Evolutionary conservation across 495 filamentous ascomycete species (phyloP).

Genomic region (Penicillium roqueforti): DNA sequence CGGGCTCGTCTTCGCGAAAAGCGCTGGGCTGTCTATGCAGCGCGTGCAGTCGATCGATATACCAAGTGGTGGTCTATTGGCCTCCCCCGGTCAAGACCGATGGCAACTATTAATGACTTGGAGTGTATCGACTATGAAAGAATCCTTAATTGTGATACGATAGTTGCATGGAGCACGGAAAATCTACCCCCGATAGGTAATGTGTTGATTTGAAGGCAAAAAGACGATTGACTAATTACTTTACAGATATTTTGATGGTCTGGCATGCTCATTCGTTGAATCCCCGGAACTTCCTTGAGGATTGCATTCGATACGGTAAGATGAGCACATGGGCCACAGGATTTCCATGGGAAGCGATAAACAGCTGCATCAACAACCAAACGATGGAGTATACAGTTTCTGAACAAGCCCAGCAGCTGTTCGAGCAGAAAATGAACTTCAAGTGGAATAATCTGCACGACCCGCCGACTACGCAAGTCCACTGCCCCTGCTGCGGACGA

Average conservation of each 20-base stretch:
- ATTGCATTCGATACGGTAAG: slow-evolving; percentile 60
- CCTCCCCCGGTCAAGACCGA: slow-evolving; percentile 19
- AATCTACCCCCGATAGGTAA: slow-evolving; percentile 28
- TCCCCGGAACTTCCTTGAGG: slow-evolving; percentile 70
- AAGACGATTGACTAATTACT: not conserved
- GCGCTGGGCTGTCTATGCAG: slow-evolving; percentile 72
- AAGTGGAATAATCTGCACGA: slow-evolving; percentile 60
- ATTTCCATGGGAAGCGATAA: slow-evolving; percentile 65
- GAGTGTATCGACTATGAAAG: slow-evolving; percentile 10
- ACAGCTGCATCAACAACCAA: slow-evolving; percentile 56
- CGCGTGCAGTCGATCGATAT: slow-evolving; percentile 70
- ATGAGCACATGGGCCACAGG: slow-evolving; percentile 58
- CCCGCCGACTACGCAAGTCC: slow-evolving; percentile 39
- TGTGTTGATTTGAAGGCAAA: not conserved
- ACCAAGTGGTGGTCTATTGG: slow-evolving; percentile 59
- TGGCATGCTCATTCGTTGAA: slow-evolving; percentile 86
- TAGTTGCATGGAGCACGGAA: slow-evolving; percentile 15
- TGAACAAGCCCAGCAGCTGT: slow-evolving; percentile 40
- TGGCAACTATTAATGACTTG: slow-evolving; percentile 11
- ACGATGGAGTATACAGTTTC: slow-evolving; percentile 58
- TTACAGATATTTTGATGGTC: slow-evolving; percentile 75
- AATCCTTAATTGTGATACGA: slow-evolving; percentile 10
- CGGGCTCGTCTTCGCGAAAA: slow-evolving; percentile 59
- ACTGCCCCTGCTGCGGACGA: slow-evolving; percentile 53
- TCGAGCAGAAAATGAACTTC: slow-evolving; percentile 48